Conservation (phyloP, 2,329 filamentous ascomycete genomes). For the Xylaria sp. region DNA sequence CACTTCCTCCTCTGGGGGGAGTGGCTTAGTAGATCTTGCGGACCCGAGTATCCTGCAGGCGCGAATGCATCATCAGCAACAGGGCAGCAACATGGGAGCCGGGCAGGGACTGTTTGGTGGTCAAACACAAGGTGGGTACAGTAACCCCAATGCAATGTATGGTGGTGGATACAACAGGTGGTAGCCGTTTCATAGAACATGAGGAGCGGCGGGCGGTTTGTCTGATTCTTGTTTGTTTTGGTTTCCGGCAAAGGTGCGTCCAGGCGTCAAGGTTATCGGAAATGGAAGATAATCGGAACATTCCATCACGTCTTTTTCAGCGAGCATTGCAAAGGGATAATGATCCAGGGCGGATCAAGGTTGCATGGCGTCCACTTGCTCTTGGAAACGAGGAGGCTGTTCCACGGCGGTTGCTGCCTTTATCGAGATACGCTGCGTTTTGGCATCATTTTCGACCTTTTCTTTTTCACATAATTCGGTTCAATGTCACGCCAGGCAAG, state of each 20-base stretch:
- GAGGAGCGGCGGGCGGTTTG: constrained; percentile 30
- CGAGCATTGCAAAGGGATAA: constrained; percentile 52
- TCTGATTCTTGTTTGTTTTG: constrained; percentile 36
- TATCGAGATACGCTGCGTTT: constrained; percentile 41
- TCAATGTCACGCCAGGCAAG: constrained; percentile 62
- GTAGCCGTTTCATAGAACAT: constrained; percentile 49
- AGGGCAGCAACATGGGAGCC: constrained; percentile 76
- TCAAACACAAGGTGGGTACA: constrained; percentile 95
- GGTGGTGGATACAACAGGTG: constrained; percentile 72
- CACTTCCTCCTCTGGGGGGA: constrained; percentile 99
- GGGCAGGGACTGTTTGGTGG: constrained; percentile 90
- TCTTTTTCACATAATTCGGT: constrained; percentile 35
- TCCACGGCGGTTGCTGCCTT: constrained; percentile 39
- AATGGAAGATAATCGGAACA: constrained; percentile 40
- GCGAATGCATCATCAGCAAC: constrained; percentile 88
- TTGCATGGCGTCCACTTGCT: constrained; percentile 46
- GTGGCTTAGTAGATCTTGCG: constrained; percentile 99
- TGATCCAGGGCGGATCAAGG: constrained; percentile 40
- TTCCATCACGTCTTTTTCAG: constrained; percentile 50
- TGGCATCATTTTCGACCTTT: constrained; percentile 34
- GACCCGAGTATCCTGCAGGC: constrained; percentile 99
- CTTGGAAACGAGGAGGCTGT: constrained; percentile 44
- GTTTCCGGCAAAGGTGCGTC: constrained; percentile 38
- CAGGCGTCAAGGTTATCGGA: constrained; percentile 40
- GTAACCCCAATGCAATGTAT: constrained; percentile 87